Percentiles rank a stretch among this genome's conserved stretches.
Conservation (phyloP, 768 basidiomycete genomes). For the Neoboletus brunneissimus region DNA sequence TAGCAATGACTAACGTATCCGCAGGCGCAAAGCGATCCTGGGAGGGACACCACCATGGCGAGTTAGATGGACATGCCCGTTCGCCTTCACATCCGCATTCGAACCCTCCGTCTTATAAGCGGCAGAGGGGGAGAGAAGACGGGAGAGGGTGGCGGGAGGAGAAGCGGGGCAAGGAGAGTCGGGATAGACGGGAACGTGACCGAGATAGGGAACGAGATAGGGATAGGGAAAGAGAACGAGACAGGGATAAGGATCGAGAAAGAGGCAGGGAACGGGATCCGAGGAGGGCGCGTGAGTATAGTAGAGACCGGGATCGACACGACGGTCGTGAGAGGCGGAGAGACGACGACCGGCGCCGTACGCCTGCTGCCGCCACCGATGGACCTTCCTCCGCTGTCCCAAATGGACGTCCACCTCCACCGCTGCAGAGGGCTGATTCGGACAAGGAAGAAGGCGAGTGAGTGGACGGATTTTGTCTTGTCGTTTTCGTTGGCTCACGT, state of each 20-base stretch:
- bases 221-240: conserved; percentile 33
- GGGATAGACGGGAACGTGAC: conserved; percentile 35
- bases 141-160: conserved; percentile 70
- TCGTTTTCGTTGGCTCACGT: conserved; percentile 9
- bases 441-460: conserved; percentile 93
- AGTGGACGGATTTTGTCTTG: conserved; percentile 41
- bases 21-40: conserved; percentile 81
- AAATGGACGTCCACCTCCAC: conserved; percentile 23
- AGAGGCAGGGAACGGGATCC: conserved; percentile 36
- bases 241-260: conserved; percentile 35
- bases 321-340: conserved; percentile 29
- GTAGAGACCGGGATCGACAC: conserved; percentile 29
- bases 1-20: conserved; percentile 73
- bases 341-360: conserved; percentile 32
- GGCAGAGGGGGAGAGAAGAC: conserved; percentile 52
- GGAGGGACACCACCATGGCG: conserved; percentile 52
- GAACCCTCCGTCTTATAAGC: conserved; percentile 39
- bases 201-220: conserved; percentile 30
- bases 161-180: conserved; percentile 32
- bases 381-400: conserved; percentile 6
- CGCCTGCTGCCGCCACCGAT: conserved; percentile 10
- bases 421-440: conserved; percentile 38
- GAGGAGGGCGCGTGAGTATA: conserved; percentile 31
- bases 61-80: conserved; percentile 27
- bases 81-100: conserved; percentile 13